Conservation (phyloP, 2,329 filamentous ascomycete species). For the Colletotrichum acutatum region DNA sequence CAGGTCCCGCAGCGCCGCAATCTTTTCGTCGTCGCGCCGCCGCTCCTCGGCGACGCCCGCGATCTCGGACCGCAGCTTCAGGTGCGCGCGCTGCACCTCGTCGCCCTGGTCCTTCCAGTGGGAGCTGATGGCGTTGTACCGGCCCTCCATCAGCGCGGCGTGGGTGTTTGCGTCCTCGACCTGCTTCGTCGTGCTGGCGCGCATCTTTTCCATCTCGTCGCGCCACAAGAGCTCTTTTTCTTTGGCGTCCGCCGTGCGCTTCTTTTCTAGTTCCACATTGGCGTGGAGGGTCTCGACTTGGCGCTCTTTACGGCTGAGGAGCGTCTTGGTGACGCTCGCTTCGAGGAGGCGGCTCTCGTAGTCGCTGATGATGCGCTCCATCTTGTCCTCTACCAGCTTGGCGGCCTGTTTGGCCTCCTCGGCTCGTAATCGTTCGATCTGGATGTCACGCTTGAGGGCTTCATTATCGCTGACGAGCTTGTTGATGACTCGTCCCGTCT, state of each 20-base stretch:
- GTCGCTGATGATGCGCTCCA: slow-evolving; percentile 74
- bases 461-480: slow-evolving; percentile 85
- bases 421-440: slow-evolving; percentile 71
- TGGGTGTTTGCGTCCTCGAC: slow-evolving; percentile 74
- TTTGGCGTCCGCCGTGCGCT: slow-evolving; percentile 68
- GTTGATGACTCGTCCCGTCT: slow-evolving; percentile 84
- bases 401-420: slow-evolving; percentile 79
- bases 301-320: slow-evolving; percentile 78
- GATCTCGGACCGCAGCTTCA: slow-evolving; percentile 64
- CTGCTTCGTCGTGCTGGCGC: slow-evolving; percentile 68
- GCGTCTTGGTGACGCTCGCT: slow-evolving; percentile 76
- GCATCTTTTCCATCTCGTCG: slow-evolving; percentile 71
- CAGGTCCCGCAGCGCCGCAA: slow-evolving; percentile 73
- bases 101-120: slow-evolving; percentile 76
- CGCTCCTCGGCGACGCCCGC: slow-evolving; percentile 65
- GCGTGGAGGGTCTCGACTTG: slow-evolving; percentile 77
- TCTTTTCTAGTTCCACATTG: slow-evolving; percentile 72
- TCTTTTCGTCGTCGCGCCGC: slow-evolving; percentile 69
- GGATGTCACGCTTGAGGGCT: slow-evolving; percentile 77
- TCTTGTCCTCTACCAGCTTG: slow-evolving; percentile 75
- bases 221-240: slow-evolving; percentile 71
- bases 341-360: slow-evolving; percentile 77
- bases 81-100: slow-evolving; percentile 65
- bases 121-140: slow-evolving; percentile 73
- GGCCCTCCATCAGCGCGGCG: slow-evolving; percentile 75